Percentiles rank a stretch among this genome's conserved stretches.
These are phyloP conservation scores for Phytophthora agathidicida DNA, from an alignment of 352 stramenopile genomes.

Conservation along the genomic window DNA sequence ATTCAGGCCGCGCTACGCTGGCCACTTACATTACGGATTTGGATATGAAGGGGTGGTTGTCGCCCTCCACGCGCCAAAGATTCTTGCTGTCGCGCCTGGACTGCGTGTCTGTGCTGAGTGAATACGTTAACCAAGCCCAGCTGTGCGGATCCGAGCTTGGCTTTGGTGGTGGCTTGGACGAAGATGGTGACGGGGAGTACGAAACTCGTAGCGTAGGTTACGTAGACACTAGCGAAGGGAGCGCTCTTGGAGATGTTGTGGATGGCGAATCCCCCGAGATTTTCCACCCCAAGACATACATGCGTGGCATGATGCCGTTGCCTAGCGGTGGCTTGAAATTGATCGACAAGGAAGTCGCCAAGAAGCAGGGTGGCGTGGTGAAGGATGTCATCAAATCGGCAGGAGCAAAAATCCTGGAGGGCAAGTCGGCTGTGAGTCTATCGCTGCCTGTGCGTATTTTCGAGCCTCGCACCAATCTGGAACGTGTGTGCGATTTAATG, in stretches of 20 bases:
- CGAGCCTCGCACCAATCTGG: constrained; percentile 81
- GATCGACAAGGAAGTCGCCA: constrained; percentile 85
- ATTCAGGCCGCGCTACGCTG: constrained; percentile 56
- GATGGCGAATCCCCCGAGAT: constrained; percentile 38
- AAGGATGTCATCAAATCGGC: constrained; percentile 88
- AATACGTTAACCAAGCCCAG: constrained; percentile 71
- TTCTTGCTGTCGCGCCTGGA: constrained; percentile 69
- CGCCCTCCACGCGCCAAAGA: constrained; percentile 42
- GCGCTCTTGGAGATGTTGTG: constrained; percentile 30
- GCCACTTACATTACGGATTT: constrained; percentile 81
- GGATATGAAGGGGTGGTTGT: constrained; percentile 61
- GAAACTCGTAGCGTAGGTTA: constrained; percentile 38
- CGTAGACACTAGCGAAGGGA: constrained; percentile 44
- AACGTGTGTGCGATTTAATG: constrained; percentile 82
- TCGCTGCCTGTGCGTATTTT: constrained; percentile 88
- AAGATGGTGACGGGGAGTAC: constrained; percentile 43
- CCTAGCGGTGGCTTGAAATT: constrained; percentile 79
- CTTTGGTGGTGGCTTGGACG: constrained; percentile 51
- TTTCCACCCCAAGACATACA: constrained; percentile 83
- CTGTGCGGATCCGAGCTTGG: constrained; percentile 55
- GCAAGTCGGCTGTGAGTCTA: constrained; percentile 80
- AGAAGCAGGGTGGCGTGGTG: constrained; percentile 85
- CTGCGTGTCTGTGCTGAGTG: constrained; percentile 64
- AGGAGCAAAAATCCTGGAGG: constrained; percentile 69
- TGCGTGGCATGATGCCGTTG: constrained; percentile 80